Conservation (phyloP, 257 asterid genomes). For the Ilex asprella region DNA sequence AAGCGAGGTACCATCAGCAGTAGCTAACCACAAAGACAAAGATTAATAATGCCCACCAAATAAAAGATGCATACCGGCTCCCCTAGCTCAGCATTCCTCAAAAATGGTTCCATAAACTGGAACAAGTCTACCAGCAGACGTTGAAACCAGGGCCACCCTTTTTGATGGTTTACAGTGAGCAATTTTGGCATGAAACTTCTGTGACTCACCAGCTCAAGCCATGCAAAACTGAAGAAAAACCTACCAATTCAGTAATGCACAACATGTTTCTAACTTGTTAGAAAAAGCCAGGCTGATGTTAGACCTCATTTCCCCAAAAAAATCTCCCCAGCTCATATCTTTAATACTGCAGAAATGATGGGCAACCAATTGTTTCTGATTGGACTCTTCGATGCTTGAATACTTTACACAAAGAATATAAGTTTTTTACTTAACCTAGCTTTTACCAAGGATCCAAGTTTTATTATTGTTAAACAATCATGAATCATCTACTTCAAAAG, state of each 20-base stretch:
- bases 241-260: slow-evolving; percentile 20
- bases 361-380: no score
- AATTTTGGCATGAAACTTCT: slow-evolving; percentile 95
- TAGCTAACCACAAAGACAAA: neutral
- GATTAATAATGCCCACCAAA: neutral
- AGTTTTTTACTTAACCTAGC: no score
- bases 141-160: slow-evolving; percentile 92
- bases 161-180: slow-evolving; percentile 79
- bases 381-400: no score
- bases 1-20: neutral
- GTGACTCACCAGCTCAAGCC: slow-evolving; percentile 96
- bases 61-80: slow-evolving; percentile 61
- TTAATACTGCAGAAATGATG: no score
- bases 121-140: slow-evolving; percentile 78
- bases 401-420: no score
- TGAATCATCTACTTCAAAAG: no score
- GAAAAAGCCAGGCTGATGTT: no score
- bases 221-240: slow-evolving; percentile 71
- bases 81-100: slow-evolving; percentile 85
- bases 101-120: slow-evolving; percentile 94
- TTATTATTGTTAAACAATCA: no score
- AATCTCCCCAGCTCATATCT: no score
- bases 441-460: no score
- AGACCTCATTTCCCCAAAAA: no score
- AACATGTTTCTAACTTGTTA: no score